Percentiles rank a stretch among this genome's conserved stretches.
Conservation (phyloP, 2,329 filamentous ascomycete genomes). For the Aspergillus arachidicola region DNA sequence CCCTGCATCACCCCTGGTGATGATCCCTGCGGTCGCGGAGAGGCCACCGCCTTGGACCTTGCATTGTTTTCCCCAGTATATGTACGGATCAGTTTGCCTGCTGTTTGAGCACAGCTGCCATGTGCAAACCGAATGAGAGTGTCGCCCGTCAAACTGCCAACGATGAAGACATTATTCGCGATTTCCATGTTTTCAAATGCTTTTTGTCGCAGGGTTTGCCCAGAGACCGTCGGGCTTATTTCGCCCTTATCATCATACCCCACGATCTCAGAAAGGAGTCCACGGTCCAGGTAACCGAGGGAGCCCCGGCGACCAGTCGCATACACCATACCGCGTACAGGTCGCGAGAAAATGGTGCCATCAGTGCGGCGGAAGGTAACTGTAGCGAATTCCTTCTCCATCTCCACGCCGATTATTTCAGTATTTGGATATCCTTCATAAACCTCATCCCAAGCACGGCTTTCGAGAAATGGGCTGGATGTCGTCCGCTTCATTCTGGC, state of each 20-base stretch:
- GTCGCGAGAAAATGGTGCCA: conserved; percentile 48
- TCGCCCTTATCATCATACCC: conserved; percentile 21
- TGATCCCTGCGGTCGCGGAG: conserved; percentile 18
- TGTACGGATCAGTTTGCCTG: conserved; percentile 51
- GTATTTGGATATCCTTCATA: conserved; percentile 62
- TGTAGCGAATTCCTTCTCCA: conserved; percentile 32
- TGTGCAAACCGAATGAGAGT: conserved; percentile 63
- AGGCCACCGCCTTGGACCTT: conserved; percentile 1
- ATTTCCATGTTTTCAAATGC: conserved; percentile 57
- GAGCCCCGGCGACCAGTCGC: conserved; percentile 60
- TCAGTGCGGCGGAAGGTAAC: conserved; percentile 49
- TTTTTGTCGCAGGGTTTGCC: conserved; percentile 56
- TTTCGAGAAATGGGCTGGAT: conserved; percentile 50
- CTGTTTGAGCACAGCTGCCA: conserved; percentile 60
- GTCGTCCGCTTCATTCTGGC: conserved; percentile 35
- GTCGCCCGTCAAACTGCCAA: conserved; percentile 63
- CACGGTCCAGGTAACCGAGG: conserved; percentile 53
- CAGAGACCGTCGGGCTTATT: conserved; percentile 47
- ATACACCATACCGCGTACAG: conserved; percentile 55
- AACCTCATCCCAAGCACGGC: conserved; percentile 51
- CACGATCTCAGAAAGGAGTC: conserved; percentile 53
- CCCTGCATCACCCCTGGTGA: conserved; percentile 41
- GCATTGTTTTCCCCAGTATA: conserved; percentile 21
- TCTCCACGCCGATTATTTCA: conserved; percentile 45
- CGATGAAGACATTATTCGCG: conserved; percentile 56